phyloP scores from a whole-genome alignment of 192 early-diverging fungal species.

The Rhizophagus clarus region DNA sequence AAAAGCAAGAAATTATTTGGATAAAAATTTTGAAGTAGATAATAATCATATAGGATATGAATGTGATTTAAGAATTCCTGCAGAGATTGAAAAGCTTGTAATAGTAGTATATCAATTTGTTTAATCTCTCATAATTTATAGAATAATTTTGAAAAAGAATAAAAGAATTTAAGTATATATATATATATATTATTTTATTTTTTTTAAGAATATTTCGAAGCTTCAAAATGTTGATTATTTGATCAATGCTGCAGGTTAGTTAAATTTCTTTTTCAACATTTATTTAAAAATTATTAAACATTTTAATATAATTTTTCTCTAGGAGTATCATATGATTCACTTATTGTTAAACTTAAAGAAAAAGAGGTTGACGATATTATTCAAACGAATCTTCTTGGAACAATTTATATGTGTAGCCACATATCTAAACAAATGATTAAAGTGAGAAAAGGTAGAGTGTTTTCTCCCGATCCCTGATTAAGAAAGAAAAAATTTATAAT shows the following conservation, averaged over 20 bases:
- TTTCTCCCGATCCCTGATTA: too few species aligned
- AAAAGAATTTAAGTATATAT: too few species aligned
- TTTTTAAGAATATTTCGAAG: slow-evolving; percentile 33
- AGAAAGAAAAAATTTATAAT: not conserved
- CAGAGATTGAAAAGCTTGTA: slow-evolving; percentile 40
- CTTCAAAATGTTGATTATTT: slow-evolving; percentile 41
- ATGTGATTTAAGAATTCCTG: slow-evolving; percentile 49
- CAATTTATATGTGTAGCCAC: slow-evolving; percentile 61
- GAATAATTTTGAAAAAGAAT: not conserved
- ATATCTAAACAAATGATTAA: slow-evolving; percentile 61
- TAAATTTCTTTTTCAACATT: not conserved
- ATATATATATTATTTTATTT: not conserved
- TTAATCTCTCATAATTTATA: not conserved
- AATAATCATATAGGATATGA: slow-evolving; percentile 39
- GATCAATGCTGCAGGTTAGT: slow-evolving; percentile 55
- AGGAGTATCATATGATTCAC: slow-evolving; percentile 58
- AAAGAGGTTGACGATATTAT: slow-evolving; percentile 59
- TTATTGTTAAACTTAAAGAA: slow-evolving; percentile 49
- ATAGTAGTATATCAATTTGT: slow-evolving; percentile 38
- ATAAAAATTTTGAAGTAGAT: slow-evolving; percentile 34
- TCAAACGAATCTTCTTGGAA: slow-evolving; percentile 70
- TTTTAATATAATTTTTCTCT: slow-evolving; percentile 32
- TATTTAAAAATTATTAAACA: not conserved
- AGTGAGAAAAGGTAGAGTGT: slow-evolving; percentile 54
- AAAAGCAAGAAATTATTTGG: slow-evolving; percentile 32